Evolutionary conservation across 2,329 filamentous ascomycete species (phyloP), one percentile per base, ranked within the genome.

Genomic region (Colletotrichum noveboracense): DNA sequence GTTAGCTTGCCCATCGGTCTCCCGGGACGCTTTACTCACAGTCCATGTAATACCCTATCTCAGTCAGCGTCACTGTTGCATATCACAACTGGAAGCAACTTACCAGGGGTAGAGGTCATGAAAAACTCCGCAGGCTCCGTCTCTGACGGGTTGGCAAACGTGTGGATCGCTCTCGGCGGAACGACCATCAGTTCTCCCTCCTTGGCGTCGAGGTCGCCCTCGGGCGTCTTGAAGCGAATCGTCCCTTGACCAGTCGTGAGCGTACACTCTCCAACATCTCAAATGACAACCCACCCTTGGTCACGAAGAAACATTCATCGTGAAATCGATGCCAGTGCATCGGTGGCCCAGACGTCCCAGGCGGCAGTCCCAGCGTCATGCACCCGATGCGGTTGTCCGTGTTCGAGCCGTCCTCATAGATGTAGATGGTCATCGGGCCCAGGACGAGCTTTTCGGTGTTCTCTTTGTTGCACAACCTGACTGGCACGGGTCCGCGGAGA

Each of bases 311-410:
- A 58, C 82, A 78, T 74, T 85, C 83, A 62, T 85, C 83, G 58
- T 85, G 83, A 55, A 84, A 84, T 7, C 83, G 80, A 70, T 84
- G 83, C 83, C 83, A 85, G 43, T 84, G 83, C 83, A 85, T 83
- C 16, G 83, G 83, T 34, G 83, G 83, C 3, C 83, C 83, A 9
- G 81, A 83, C 34, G 78, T 70, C 3, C 82, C 82, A 0, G 80
- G 77, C 2, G 83, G 83, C 9, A 84, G 71, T 76, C 81, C 79
- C 34, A 85, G 75, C 36, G 81, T 78, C 74, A 84, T 79, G 56
- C 78, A 80, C 43, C 81, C 81, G 70, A 85, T 79, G 30, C 83
- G 80, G 74, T 84, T 82, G 70, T 83, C 81, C 21, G 83, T 85
- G 69, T 78, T 78, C 12, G 79, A 79, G 7, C 83, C 83, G 71